Percentiles rank a stretch among this genome's conserved stretches.
Conservation (phyloP, 2,329 filamentous ascomycete species). For the Aspergillus niger region DNA sequence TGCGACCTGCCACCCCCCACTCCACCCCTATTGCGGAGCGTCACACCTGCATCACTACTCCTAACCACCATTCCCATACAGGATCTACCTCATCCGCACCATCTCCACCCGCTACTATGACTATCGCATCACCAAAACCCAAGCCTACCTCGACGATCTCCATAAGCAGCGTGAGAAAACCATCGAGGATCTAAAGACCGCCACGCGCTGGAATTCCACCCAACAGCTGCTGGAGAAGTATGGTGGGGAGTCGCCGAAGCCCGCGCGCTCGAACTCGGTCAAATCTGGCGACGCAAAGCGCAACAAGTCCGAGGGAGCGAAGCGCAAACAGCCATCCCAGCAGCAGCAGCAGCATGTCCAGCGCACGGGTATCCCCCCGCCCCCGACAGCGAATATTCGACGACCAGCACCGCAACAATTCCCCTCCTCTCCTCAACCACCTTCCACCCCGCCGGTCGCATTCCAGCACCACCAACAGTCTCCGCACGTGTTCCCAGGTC, state of each 20-base stretch:
- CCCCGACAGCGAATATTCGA: constrained; percentile 66
- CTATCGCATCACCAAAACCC: constrained; percentile 73
- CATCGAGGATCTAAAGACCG: constrained; percentile 91
- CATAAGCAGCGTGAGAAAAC: constrained; percentile 80
- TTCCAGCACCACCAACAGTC: constrained; percentile 15
- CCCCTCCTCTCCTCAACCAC: constrained; percentile 14
- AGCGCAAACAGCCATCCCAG: constrained; percentile 18
- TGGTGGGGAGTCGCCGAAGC: constrained; percentile 63
- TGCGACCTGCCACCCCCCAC: neutral
- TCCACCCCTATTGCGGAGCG: neutral
- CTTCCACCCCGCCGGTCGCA: neutral
- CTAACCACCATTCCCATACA: constrained; percentile 36
- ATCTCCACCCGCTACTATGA: constrained; percentile 71
- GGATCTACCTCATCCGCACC: constrained; percentile 77
- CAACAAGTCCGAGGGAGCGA: constrained; percentile 27
- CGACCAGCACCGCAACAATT: constrained; percentile 20
- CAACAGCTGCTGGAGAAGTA: constrained; percentile 93
- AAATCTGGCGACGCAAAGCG: constrained; percentile 28
- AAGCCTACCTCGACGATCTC: constrained; percentile 69
- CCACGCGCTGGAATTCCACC: constrained; percentile 95
- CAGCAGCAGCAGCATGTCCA: constrained; percentile 34
- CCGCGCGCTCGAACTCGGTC: constrained; percentile 18
- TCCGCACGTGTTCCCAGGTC: constrained; percentile 1
- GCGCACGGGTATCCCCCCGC: constrained; percentile 59
- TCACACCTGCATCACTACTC: neutral